Base-by-base conservation (phyloP, 805 yeast species). In the Debaryomyces prosopidis region DNA sequence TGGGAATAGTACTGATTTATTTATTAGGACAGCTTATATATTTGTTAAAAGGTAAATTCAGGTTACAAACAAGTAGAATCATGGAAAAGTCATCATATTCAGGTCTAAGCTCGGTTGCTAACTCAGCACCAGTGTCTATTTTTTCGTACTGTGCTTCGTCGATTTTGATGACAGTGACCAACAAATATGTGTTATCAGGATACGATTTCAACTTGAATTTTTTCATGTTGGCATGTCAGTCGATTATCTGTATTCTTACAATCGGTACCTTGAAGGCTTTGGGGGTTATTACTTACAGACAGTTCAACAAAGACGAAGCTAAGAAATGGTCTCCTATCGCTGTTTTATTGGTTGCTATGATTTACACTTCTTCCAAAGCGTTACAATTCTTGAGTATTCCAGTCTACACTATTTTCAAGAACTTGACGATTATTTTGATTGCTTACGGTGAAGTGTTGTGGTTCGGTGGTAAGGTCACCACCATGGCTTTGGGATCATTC, bases 401-500 rank as follows among this genome's bases (percentile, higher is more conserved):
- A 43, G 96, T 94, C 47, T 94, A 90, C 79, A 94, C 99, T 53
- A 92, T 94, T 58, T 94, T 94, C 85, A 94, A 94, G 80, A 94
- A 94, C 73, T 81, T 94, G 69, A 92, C 99, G 50, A 94, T 94
- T 63, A 92, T 94, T 55, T 75, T 94, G 63, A 94, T 94, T 66
- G 98, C 99, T 30, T 94, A 94, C 66, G 98, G 98, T 75, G 99
- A 94, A 73, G 97, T 92, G 30, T 58, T 94, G 50, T 92, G 97
- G 95, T 94, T 92, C 60, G 96, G 97, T 50, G 97, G 97, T 53
- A 71, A 76, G 50, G 97, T 92, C 58, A 84, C 96, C 43, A 68
- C 91, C 32, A 84, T 91, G 94, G 90, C 96, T 39, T 75, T 94
- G 53, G 85, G 89, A 35, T 87, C 98, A 1, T 94, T 94, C 68